Evolutionary conservation across 2,329 filamentous ascomycete species (phyloP).

Genomic region (Metarhizium humberi): DNA sequence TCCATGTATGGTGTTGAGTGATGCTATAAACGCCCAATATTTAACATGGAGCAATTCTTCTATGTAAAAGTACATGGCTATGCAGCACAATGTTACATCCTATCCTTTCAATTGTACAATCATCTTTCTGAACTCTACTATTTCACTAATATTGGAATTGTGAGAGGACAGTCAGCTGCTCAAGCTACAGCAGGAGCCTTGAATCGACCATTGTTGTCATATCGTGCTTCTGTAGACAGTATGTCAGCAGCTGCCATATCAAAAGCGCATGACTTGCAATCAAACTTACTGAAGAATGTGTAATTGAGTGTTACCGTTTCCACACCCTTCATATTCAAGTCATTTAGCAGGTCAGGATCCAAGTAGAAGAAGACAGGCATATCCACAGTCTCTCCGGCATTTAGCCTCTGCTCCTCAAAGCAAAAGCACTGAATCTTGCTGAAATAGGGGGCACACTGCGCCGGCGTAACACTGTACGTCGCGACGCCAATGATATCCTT

Average conservation of each 20-base stretch:
- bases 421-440: conserved; percentile 99
- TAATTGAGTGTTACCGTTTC: conserved; percentile 95
- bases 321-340: conserved; percentile 86
- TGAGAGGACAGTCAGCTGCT: not conserved
- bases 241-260: conserved; percentile 22
- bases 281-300: conserved; percentile 90
- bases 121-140: not conserved
- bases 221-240: conserved; percentile 29
- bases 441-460: conserved; percentile 93
- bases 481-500: conserved; percentile 96
- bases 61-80: not conserved
- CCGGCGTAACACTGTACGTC: conserved; percentile 94
- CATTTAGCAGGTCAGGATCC: conserved; percentile 87
- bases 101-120: not conserved
- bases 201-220: conserved; percentile 36
- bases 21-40: not conserved
- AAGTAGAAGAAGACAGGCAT: conserved; percentile 99
- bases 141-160: not conserved
- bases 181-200: conserved; percentile 22
- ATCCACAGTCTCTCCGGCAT: conserved; percentile 92
- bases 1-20: not conserved
- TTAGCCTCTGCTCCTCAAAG: conserved; percentile 92
- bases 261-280: not conserved
- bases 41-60: not conserved
- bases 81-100: not conserved